Percentiles rank a stretch among this genome's conserved stretches.
Conservation (phyloP, 306 rosid genomes). For the Delonix regia region DNA sequence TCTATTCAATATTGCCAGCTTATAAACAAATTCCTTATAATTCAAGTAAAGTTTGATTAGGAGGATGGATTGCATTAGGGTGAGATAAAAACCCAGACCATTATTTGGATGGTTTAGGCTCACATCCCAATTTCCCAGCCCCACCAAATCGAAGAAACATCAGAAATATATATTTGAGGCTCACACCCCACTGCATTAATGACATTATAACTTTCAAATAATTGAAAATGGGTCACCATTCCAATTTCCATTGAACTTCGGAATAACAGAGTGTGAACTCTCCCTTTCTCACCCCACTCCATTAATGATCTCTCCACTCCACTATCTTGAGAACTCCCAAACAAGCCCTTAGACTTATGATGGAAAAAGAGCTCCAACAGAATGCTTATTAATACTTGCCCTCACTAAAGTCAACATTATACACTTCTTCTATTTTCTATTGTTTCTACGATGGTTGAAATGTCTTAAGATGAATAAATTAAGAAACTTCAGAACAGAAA, state of each 20-base stretch:
- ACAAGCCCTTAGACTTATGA: not conserved
- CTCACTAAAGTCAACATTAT: not conserved
- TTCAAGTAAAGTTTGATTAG: not conserved
- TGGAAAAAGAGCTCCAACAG: conserved; percentile 5
- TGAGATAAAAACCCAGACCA: not conserved
- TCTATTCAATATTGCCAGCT: conserved; percentile 14
- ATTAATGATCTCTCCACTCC: not conserved
- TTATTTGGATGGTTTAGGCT: not conserved
- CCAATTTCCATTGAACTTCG: too few relatives aligned
- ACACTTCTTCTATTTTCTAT: not conserved
- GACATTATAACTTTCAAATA: not conserved
- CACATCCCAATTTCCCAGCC: not conserved
- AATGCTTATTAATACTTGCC: conserved; percentile 26
- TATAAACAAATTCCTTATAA: conserved; percentile 3
- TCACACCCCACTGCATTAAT: not conserved
- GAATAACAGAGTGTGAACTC: too few relatives aligned
- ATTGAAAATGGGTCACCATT: not conserved
- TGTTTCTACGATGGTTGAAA: conserved; percentile 5
- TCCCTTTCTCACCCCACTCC: not conserved
- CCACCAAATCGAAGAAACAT: not conserved
- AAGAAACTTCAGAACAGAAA: conserved; percentile 1
- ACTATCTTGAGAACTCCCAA: not conserved
- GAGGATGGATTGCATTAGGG: not conserved
- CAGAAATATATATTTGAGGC: not conserved
- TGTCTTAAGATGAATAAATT: conserved; percentile 2